Conservation (phyloP, 2,329 filamentous ascomycete species). For the Neoscytalidium dimidiatum region DNA sequence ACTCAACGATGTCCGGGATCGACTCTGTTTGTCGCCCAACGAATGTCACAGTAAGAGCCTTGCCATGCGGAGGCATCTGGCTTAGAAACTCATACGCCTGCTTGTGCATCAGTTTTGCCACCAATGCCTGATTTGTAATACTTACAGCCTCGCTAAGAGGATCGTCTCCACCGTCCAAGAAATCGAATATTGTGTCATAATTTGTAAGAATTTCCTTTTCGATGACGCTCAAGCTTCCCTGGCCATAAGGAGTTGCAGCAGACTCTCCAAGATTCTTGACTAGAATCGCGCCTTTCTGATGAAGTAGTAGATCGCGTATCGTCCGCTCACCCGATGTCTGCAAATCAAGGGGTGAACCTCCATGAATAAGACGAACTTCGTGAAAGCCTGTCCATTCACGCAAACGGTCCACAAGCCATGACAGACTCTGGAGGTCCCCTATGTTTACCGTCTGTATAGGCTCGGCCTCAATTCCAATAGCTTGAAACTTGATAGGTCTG, state of each 20-base stretch:
- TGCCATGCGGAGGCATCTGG: conserved; percentile 33
- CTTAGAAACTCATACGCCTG: conserved; percentile 39
- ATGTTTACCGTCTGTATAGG: conserved; percentile 65
- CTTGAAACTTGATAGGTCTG: conserved; percentile 72
- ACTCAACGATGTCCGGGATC: conserved; percentile 17
- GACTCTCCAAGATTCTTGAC: not conserved
- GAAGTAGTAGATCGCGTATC: conserved; percentile 67
- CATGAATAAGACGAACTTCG: conserved; percentile 72
- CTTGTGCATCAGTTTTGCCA: conserved; percentile 21
- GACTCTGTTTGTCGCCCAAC: not conserved
- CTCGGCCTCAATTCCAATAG: conserved; percentile 63
- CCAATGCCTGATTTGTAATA: not conserved
- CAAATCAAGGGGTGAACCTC: conserved; percentile 46
- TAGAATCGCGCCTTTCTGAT: conserved; percentile 28
- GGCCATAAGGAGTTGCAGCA: conserved; percentile 4
- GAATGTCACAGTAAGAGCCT: conserved; percentile 25
- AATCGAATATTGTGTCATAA: conserved; percentile 80
- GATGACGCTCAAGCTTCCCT: conserved; percentile 45
- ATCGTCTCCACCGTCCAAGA: conserved; percentile 70
- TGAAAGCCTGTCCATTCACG: conserved; percentile 72
- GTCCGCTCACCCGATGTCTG: conserved; percentile 52
- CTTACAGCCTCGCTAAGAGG: conserved; percentile 31
- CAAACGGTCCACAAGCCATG: conserved; percentile 62
- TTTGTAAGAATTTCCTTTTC: conserved; percentile 80
- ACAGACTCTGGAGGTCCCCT: conserved; percentile 67